Base-by-base conservation (phyloP, 371 early-diverging fungal genomes). In the Mucor mucedo region DNA sequence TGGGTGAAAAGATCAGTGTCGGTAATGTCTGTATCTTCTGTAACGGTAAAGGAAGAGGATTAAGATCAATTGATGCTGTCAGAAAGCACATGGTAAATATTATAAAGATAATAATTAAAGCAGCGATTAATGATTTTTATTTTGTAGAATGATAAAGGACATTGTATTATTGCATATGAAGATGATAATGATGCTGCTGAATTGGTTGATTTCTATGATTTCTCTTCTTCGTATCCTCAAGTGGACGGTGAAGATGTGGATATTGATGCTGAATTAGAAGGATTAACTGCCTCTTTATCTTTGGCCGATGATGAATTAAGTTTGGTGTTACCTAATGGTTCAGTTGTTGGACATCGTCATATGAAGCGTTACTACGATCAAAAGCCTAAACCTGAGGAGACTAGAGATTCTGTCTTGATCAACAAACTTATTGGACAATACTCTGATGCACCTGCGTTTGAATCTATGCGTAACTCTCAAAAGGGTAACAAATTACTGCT, bases 21-120 rank as follows among this genome's bases (percentile, higher is more conserved):
- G 95, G 90, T 69, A 96, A 97, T 76, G 87, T 93, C 8, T 99
- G 99, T 71, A 66, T 99, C 38, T 94, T 89, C 80, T 99, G 99
- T 80, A 95, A 96, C 68, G 95, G 95, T 49, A 90, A 90, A 64
- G 97, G 97, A 0, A 85, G 92, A 49, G 86, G 87, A 55, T 79
- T 93, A 74, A 85, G 91, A 66, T 89, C 90, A 30, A 65, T 95
- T 61, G 98, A 97, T 60, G 94, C 96, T 16, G 97, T 96, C 28
- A 85, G 97, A 65, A 87, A 82, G 55, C 53, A 52, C 33, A 52
- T 55, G 29, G 49, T 49, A 49, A 49, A 30, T 14, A 28, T 28
- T 30, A 21, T 21, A 21, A 21, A 21, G 21, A 21, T 21, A 21
- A 21, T 0, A 1, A 49, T 49, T 1, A 16, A n/a, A 45, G 13